A percentile compares a stretch with the other conserved stretches of the same genome.
Conservation (phyloP, 805 yeast species). For the Schwanniomyces polymorphus region DNA sequence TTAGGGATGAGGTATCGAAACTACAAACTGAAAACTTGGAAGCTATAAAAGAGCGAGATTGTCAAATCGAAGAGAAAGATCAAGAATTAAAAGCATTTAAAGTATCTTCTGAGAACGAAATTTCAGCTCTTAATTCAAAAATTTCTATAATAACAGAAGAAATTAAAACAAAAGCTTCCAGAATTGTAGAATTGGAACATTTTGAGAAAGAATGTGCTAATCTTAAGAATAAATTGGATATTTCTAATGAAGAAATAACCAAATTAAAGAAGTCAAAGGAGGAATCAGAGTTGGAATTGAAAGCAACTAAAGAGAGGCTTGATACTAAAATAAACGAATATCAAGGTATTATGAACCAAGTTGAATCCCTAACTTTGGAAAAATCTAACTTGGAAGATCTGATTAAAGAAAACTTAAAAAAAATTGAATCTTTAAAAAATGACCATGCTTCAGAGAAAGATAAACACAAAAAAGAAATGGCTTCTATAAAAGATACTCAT, state of each 20-base stretch:
- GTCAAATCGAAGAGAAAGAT: neutral
- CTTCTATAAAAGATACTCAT: neutral
- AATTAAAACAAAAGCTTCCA: neutral
- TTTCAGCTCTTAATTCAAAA: neutral
- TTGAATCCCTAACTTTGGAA: neutral
- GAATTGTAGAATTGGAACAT: constrained; percentile 1
- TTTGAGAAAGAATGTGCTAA: neutral
- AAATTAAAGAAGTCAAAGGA: neutral
- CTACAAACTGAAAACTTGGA: neutral
- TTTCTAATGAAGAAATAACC: neutral
- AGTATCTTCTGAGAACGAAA: constrained; percentile 1
- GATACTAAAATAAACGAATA: neutral
- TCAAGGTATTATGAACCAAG: neutral
- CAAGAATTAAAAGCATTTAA: neutral
- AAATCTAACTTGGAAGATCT: neutral
- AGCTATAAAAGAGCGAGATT: neutral
- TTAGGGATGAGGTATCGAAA: neutral
- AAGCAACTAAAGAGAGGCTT: neutral
- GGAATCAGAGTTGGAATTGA: neutral
- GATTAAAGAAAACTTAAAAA: neutral
- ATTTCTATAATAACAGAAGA: constrained; percentile 1
- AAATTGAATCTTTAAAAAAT: neutral
- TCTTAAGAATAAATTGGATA: constrained; percentile 1
- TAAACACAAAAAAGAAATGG: neutral
- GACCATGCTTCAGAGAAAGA: neutral